Base-by-base conservation (phyloP, 371 early-diverging fungal species). In the Mortierella sp. region DNA sequence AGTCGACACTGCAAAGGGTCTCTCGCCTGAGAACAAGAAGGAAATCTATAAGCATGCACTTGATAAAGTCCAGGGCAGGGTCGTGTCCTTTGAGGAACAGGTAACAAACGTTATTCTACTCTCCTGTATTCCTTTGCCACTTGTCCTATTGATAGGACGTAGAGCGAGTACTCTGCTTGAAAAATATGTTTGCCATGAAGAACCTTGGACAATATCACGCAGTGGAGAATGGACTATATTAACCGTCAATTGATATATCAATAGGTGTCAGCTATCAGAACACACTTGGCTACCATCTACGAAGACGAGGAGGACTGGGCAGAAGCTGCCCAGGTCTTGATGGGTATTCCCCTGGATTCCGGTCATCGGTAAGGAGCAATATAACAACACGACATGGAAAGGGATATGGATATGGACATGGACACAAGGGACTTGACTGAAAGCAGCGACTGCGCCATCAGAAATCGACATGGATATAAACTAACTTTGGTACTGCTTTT, bases 11-110 rank as follows among this genome's bases (percentile, higher is more conserved):
- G 62, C 83, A 22, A 45, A 62, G 2, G 65, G 77, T 49, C 77
- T 86, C 43, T 60, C 70, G 6, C 72, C 76, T 6, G 86, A 87
- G 18, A 71, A 80, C 10, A 85, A 89, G 80, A 89, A 88, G 63
- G 80, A 84, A n/a, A 77, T 91, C 12, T 81, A 90, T 32, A 73
- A 84, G 14, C 90, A 85, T 83, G 89, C 89, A 20, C 87, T 93
- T 58, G 89, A 89, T 0, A 86, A 84, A 54, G 87, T 92, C 26
- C 89, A 92, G 66, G 84, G 88, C 12, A 86, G 96, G 59, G 87
- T 90, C 18, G 95, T 95, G n/a, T 93, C 94, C 40, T 96, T 94
- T 84, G 96, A 96, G 79, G 96, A 96, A 76, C 94, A 94, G 87
- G 96, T 94, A 84, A 66, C 74, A 24, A 61, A 32, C 26, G 47